Conservation (phyloP, 2,329 filamentous ascomycete species). For the Pezizomycotina sp. region DNA sequence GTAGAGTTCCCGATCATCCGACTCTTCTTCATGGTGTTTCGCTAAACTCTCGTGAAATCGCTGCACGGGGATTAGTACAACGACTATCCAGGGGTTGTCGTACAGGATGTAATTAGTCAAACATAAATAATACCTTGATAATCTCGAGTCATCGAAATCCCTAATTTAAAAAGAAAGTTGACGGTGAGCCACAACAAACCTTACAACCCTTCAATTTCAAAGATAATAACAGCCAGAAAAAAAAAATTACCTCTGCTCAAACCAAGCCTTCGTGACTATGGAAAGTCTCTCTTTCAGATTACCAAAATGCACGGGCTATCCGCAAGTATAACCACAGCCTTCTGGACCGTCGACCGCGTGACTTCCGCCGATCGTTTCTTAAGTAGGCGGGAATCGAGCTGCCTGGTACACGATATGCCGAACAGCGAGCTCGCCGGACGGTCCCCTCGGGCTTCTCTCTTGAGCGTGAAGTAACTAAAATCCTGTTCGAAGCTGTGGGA, state of each 20-base stretch:
- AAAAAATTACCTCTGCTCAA: slow-evolving; percentile 73
- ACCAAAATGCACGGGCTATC: slow-evolving; percentile 72
- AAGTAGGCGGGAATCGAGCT: slow-evolving; percentile 65
- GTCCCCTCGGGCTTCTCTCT: slow-evolving; percentile 31
- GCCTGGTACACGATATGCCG: slow-evolving; percentile 85
- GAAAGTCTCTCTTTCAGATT: slow-evolving; percentile 78
- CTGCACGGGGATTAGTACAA: slow-evolving; percentile 31
- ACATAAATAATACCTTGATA: slow-evolving; percentile 39
- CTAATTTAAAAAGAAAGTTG: slow-evolving; percentile 29
- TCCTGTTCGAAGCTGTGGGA: slow-evolving; percentile 88
- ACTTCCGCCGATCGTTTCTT: slow-evolving; percentile 71
- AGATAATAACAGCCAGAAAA: too few species aligned
- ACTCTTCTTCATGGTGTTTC: slow-evolving; percentile 41
- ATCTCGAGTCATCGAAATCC: slow-evolving; percentile 90
- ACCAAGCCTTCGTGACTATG: slow-evolving; percentile 89
- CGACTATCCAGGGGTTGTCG: background rate
- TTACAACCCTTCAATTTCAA: too few species aligned
- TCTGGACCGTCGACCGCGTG: slow-evolving; percentile 93
- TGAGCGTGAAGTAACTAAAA: slow-evolving; percentile 93
- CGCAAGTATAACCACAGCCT: slow-evolving; percentile 89
- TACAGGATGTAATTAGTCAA: background rate
- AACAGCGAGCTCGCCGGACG: slow-evolving; percentile 66
- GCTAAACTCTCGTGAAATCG: slow-evolving; percentile 79
- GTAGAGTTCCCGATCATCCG: slow-evolving; percentile 67
- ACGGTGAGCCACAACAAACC: too few species aligned